Evolutionary conservation across 805 yeast species (phyloP), one percentile per base, ranked within the genome.

Genomic region (Wickerhamomyces rabaulensis): DNA sequence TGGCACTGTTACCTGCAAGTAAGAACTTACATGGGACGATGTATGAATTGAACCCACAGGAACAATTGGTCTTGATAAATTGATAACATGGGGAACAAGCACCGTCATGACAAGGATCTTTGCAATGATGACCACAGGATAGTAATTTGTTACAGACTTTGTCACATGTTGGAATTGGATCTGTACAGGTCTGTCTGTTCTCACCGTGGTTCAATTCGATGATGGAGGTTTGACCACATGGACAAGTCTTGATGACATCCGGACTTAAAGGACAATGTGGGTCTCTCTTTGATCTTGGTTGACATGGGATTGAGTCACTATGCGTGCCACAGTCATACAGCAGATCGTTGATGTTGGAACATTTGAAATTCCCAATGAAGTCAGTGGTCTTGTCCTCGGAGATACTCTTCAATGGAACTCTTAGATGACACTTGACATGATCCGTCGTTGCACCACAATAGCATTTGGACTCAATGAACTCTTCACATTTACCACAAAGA

Each of bases 41-140:
- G 60, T 68, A 87, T n/a, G 66, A 60, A 26, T 74, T 67, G 55
- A 73, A 72, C 1, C 78, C 78, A 64, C 97, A 90, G 1, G 73
- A 62, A 64, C 97, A 90, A 40, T 69, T 70, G 8, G 68, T 62
- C 12, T 75, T 76, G 10, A 79, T 70, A 25, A 70, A 49, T 52
- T 75, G 75, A 52, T 64, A 70, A 64, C 97, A 91, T 3, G 81
- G 79, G 8, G 82, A 73, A 60, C 96, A 90, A 1, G 73, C 73
- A 1, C 95, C 97, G 13, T 71, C 75, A 63, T 90, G 97, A 64
- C 97, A 90, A 23, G 68, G 68, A 63, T 78, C 72, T 47, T 73
- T 70, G 64, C 97, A 90, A 49, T 68, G 87, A 49, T 76, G 92
- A 2, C 96, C 96, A 69, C 97, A 90, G 0, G 72, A 63, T 36